phyloP scores from a whole-genome alignment of 371 early-diverging fungal genomes.

The Vairimorpha necatrix region DNA sequence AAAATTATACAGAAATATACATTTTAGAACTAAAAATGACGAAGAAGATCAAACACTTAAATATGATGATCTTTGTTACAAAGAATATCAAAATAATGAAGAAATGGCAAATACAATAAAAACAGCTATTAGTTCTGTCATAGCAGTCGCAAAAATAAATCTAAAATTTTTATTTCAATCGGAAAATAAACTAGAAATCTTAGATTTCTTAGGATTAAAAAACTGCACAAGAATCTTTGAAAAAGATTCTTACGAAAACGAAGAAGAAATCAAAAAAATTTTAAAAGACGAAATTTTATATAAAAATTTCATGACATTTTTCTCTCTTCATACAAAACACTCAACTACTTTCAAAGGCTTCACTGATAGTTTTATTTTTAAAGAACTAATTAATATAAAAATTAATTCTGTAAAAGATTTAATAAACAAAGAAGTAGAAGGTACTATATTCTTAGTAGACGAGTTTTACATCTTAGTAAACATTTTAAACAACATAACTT shows the following conservation, averaged over 20 bases:
- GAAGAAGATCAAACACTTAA: too few relatives aligned
- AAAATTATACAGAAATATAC: neutral
- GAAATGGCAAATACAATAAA: constrained; percentile 1
- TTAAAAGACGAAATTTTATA: constrained; percentile 3
- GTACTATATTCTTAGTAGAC: constrained; percentile 28
- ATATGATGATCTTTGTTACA: neutral
- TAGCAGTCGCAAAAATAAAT: constrained; percentile 27
- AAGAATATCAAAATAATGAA: neutral
- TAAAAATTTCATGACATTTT: constrained; percentile 17
- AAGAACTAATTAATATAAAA: constrained; percentile 24
- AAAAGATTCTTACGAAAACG: neutral
- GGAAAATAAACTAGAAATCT: neutral
- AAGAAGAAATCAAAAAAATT: constrained; percentile 10
- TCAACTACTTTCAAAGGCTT: constrained; percentile 34
- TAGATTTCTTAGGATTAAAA: neutral
- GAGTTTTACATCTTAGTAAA: constrained; percentile 28
- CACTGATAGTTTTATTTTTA: constrained; percentile 45
- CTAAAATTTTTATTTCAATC: constrained; percentile 13
- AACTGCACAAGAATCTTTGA: constrained; percentile 10
- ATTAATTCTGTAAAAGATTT: neutral
- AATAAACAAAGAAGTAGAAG: constrained; percentile 25
- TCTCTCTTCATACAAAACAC: constrained; percentile 3
- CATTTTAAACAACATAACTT: constrained; percentile 15
- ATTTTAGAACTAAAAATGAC: neutral
- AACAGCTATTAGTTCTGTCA: constrained; percentile 18